Conservation (phyloP, 148 eudicot species). For the Fagopyrum homotropicum region DNA sequence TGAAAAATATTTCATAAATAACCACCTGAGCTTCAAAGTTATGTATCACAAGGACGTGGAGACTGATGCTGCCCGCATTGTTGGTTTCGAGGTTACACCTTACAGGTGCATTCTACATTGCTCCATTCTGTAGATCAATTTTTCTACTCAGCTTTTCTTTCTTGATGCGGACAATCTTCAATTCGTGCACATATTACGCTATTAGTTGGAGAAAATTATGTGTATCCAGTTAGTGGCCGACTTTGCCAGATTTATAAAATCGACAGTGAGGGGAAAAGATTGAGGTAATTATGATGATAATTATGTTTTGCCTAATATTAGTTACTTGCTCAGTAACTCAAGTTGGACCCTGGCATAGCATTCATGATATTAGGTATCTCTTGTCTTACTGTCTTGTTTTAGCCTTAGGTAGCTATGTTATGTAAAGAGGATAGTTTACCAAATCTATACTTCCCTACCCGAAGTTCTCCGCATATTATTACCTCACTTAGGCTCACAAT, state of each 20-base stretch:
- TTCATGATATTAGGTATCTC: background rate
- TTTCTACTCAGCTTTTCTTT: background rate
- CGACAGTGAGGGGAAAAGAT: background rate
- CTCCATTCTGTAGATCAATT: background rate
- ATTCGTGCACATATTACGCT: background rate
- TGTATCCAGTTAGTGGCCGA: background rate
- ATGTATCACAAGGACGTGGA: conserved; percentile 44
- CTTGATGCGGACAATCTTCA: background rate
- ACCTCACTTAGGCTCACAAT: background rate
- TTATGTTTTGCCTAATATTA: background rate
- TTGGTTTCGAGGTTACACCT: conserved; percentile 51
- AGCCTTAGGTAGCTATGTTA: background rate
- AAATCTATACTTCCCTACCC: background rate
- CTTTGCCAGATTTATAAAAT: background rate
- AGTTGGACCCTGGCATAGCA: background rate
- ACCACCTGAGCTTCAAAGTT: conserved; percentile 48
- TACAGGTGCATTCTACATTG: conserved; percentile 28
- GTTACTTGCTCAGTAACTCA: background rate
- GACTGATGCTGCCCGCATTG: conserved; percentile 43
- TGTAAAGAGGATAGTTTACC: background rate
- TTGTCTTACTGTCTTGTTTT: background rate
- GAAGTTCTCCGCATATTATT: background rate
- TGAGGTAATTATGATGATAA: background rate
- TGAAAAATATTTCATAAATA: conserved; percentile 39
- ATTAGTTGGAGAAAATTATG: background rate